Conservation (phyloP, 805 yeast species). For the Suhomyces canberraensis region DNA sequence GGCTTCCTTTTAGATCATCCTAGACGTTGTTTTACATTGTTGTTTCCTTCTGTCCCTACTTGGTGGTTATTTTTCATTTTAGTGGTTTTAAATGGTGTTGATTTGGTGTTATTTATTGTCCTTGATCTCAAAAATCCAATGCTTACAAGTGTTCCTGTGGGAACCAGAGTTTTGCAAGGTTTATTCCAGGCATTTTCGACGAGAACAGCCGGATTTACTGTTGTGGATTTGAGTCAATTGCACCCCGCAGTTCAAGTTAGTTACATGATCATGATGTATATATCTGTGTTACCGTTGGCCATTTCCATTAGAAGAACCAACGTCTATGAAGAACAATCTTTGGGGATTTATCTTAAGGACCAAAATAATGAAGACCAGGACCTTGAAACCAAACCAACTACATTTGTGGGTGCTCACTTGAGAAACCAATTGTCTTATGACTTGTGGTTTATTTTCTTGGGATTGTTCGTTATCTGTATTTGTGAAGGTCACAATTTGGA, state of each 20-base stretch:
- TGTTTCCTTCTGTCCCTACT: conserved; percentile 90
- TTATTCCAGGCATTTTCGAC: conserved; percentile 88
- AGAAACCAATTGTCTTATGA: conserved; percentile 91
- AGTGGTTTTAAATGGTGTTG: conserved; percentile 68
- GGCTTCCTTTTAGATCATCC: conserved; percentile 93
- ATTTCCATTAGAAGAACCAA: conserved; percentile 95
- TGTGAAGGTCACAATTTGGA: conserved; percentile 71
- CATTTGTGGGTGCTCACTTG: conserved; percentile 82
- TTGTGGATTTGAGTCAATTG: conserved; percentile 62
- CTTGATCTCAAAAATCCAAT: conserved; percentile 58
- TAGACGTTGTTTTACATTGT: conserved; percentile 88
- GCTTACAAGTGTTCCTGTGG: conserved; percentile 55
- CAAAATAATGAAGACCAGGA: conserved; percentile 25
- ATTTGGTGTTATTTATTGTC: conserved; percentile 74
- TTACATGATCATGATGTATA: conserved; percentile 96
- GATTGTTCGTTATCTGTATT: conserved; percentile 80
- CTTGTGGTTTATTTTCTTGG: conserved; percentile 88
- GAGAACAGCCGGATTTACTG: conserved; percentile 89
- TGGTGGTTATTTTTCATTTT: conserved; percentile 88
- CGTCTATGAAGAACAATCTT: conserved; percentile 94
- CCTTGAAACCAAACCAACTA: conserved; percentile 43
- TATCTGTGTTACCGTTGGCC: conserved; percentile 93
- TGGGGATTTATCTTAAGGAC: conserved; percentile 74
- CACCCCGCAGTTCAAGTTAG: conserved; percentile 93
- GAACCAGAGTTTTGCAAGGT: conserved; percentile 75